Evolutionary conservation across 345 rosid genomes (phyloP).

Genomic region (Linum trigynum): DNA sequence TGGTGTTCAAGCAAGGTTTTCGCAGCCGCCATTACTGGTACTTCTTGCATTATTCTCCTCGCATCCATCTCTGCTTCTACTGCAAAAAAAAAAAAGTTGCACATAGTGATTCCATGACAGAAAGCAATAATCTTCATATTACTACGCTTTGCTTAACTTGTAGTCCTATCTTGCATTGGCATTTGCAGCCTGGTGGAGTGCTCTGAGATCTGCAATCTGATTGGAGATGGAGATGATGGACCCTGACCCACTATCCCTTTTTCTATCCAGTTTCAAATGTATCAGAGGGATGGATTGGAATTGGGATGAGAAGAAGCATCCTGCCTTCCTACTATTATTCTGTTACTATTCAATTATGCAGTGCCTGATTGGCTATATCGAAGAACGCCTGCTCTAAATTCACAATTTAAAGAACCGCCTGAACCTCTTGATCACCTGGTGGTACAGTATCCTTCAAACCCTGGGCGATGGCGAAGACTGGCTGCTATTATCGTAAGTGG

Average conservation of each 20-base stretch:
- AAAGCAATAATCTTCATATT: too few relatives aligned
- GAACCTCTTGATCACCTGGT: too few relatives aligned
- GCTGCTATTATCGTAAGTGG: neutral
- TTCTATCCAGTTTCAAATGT: neutral
- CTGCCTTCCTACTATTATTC: neutral
- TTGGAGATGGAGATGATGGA: slow-evolving; percentile 66
- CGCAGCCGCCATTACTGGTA: slow-evolving; percentile 88
- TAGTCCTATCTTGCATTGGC: too few relatives aligned
- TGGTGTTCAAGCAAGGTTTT: slow-evolving; percentile 85
- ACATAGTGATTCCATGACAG: too few relatives aligned
- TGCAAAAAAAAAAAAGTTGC: neutral
- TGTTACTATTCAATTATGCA: too few relatives aligned
- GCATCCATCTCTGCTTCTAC: neutral
- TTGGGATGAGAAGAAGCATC: neutral
- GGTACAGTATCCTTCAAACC: neutral
- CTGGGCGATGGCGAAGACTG: neutral
- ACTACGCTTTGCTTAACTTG: too few relatives aligned
- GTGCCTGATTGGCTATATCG: too few relatives aligned
- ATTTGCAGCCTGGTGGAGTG: slow-evolving; percentile 80
- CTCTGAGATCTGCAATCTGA: slow-evolving; percentile 80
- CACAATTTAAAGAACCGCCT: too few relatives aligned
- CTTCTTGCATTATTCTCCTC: neutral
- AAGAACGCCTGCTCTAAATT: too few relatives aligned
- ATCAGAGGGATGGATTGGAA: too few relatives aligned
- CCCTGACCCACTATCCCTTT: slow-evolving; percentile 26